Base-by-base conservation (phyloP, 208 protist genomes). In the Balamuthia mandrillaris region DNA sequence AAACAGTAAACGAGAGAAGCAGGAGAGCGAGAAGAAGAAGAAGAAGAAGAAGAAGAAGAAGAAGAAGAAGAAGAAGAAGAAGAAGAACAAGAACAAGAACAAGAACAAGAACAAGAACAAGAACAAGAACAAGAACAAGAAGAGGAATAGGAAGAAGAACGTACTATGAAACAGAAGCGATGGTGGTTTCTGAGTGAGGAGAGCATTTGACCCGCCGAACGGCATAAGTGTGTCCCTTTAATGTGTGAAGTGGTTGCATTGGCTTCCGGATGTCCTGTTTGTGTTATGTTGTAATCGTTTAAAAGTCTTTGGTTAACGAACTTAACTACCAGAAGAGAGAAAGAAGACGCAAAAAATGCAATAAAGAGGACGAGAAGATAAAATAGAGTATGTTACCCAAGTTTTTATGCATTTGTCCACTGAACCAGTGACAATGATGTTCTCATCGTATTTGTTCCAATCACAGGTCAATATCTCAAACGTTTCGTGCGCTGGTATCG, bases 391-490 rank as follows among this genome's bases (percentile, higher is more conserved):
- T 7, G 14, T 7, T 82, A 87, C 90, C 90, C 90, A 92, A 52
- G 92, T 83, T 63, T 85, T 82, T 35, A 92, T 91, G 24, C 89
- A 83, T 63, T 88, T 92, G 87, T 92, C 90, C 18, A 92, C 90
- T 39, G 89, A 92, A 52, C 87, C 88, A 27, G 88, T 85, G 18
- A 88, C 66, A 27, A 92, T 47, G 14, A 92, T 81, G 56, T 86
- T 89, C 27, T 86, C 74, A 37, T 92, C 91, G 54, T 92, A 92
- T 60, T 89, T 92, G 65, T 91, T 89, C 89, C 89, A 92, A 82
- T 92, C 90, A 65, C 87, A 90, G 16, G 78, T 86, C 18, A 92
- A 63, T 21, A 92, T 70, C 63, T 92, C 90, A 29, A 68, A 58
- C 16, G 84, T 56, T 24, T 82, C 68, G 44, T 92, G 90, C 29